phyloP scores from a whole-genome alignment of 2,329 filamentous ascomycete species.

The Phyllosticta paracitricarpa region DNA sequence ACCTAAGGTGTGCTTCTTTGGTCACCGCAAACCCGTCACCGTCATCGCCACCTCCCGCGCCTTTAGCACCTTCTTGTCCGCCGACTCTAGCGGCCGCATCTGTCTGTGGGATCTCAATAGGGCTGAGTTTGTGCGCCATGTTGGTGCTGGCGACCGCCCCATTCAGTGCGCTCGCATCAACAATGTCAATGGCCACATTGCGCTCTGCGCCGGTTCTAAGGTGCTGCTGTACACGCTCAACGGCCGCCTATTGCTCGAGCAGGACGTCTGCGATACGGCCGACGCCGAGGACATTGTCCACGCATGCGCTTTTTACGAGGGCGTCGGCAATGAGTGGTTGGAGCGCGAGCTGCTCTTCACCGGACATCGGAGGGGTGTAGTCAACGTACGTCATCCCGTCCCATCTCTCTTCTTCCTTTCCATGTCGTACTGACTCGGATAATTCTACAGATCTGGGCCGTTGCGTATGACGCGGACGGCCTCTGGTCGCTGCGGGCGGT shows the following conservation, averaged over 20 bases:
- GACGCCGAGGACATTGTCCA: slow-evolving; percentile 62
- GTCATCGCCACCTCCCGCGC: slow-evolving; percentile 76
- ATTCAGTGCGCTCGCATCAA: slow-evolving; percentile 74
- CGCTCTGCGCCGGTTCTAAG: slow-evolving; percentile 68
- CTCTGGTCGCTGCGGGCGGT: slow-evolving; percentile 70
- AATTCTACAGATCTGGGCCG: slow-evolving; percentile 43
- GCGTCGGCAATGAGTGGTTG: slow-evolving; percentile 81
- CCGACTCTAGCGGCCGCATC: slow-evolving; percentile 69
- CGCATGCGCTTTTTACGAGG: slow-evolving; percentile 87
- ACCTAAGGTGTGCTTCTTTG: slow-evolving; percentile 73
- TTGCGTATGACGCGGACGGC: slow-evolving; percentile 45
- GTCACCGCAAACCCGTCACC: slow-evolving; percentile 75
- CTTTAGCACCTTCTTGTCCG: slow-evolving; percentile 79
- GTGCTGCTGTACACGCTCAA: slow-evolving; percentile 81
- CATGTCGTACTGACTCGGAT: slow-evolving; percentile 2
- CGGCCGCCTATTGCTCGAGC: slow-evolving; percentile 69
- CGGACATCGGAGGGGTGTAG: slow-evolving; percentile 71
- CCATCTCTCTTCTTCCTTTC: not conserved
- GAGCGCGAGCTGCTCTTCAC: slow-evolving; percentile 81
- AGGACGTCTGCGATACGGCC: slow-evolving; percentile 60
- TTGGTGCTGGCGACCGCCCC: slow-evolving; percentile 14
- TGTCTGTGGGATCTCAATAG: slow-evolving; percentile 93
- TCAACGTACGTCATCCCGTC: slow-evolving; percentile 46
- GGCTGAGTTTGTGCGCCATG: slow-evolving; percentile 65
- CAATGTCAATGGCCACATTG: slow-evolving; percentile 80